Evolutionary conservation across 768 basidiomycete genomes (phyloP), one percentile per base, ranked within the genome.

Genomic region (Pleurotus citrinopileatus): DNA sequence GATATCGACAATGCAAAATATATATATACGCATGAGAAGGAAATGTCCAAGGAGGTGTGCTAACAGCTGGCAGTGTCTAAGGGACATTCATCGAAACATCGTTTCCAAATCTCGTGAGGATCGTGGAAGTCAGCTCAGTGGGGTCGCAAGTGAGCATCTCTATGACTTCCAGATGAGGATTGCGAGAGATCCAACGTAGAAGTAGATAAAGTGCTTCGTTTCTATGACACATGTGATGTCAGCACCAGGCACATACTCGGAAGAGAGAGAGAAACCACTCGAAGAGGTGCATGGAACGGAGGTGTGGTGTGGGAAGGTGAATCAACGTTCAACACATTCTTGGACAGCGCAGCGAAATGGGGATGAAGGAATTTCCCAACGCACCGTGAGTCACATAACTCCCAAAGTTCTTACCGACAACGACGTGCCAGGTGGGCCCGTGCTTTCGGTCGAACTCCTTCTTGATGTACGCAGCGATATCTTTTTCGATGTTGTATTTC

Each of bases 171-270:
- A 94, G 75, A 94, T 84, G 70, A 98, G 86, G 73, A 98, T 84
- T 57, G 95, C 95, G 63, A 95, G 86, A 29, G 87, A 76, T 54
- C 92, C 94, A 67, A 98, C 78, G 77, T 96, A 98, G 74, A 96
- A 96, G 80, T 98, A 98, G 75, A 98, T 94, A 75, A 98, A 98
- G 68, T 97, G 90, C 71, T 94, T 95, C 60, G 94, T 96, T 82
- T 98, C 94, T 97, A 70, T 26, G 53, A 20, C 55, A 28, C 56
- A 26, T n/a, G 50, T 23, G 46, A 46, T 32, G 27, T 60, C 44
- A 60, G 61, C 42, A 55, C 52, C 13, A 23, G 34, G 28, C 32
- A 42, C 36, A 23, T 40, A 37, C 29, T 19, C 43, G 29, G 42
- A 42, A 36, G 36, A 44, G n/a, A n/a, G n/a, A n/a, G n/a, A n/a